These are phyloP conservation scores for Pseudonitzschia delicatissima DNA, from an alignment of 108 stramenopile species.

Conservation along the genomic window DNA sequence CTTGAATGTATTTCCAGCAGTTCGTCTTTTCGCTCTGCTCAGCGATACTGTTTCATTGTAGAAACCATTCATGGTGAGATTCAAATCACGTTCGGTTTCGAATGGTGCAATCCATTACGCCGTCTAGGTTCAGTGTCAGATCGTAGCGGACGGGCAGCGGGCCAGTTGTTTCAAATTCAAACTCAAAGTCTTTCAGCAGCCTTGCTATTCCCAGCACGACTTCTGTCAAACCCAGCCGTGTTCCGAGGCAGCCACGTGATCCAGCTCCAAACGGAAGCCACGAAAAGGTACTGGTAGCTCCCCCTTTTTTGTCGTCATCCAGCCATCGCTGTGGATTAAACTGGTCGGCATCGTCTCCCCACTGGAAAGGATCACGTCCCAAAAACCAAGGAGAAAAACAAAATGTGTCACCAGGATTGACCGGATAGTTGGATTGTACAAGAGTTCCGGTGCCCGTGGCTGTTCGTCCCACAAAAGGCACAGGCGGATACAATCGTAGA, in stretches of 20 bases:
- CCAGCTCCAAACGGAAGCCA: conserved; percentile 28
- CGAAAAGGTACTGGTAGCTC: conserved; percentile 12
- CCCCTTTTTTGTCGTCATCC: conserved; percentile 11
- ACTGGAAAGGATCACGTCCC: conserved; percentile 13
- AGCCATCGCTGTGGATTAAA: conserved; percentile 28
- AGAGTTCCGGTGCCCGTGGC: neutral
- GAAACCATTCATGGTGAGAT: too few relatives aligned
- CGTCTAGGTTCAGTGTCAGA: conserved; percentile 24
- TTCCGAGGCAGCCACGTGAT: conserved; percentile 25
- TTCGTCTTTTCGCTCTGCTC: too few relatives aligned
- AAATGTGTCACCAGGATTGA: conserved; percentile 12
- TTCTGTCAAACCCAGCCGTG: conserved; percentile 24
- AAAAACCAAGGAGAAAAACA: conserved; percentile 21
- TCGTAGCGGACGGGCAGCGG: conserved; percentile 17
- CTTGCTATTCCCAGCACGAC: conserved; percentile 5
- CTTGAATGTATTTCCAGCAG: too few relatives aligned
- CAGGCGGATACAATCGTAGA: conserved; percentile 20
- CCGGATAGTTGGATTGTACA: neutral
- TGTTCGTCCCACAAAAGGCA: conserved; percentile 24
- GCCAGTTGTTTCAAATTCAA: conserved; percentile 16
- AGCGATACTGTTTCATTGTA: too few relatives aligned
- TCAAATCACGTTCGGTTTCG: too few relatives aligned
- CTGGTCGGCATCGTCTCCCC: conserved; percentile 8
- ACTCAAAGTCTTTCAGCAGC: conserved; percentile 15
- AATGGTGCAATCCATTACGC: conserved; percentile 17